Base-by-base conservation (phyloP, 1,139 yeast genomes). In the Kurtzmaniella quercitrusa region DNA sequence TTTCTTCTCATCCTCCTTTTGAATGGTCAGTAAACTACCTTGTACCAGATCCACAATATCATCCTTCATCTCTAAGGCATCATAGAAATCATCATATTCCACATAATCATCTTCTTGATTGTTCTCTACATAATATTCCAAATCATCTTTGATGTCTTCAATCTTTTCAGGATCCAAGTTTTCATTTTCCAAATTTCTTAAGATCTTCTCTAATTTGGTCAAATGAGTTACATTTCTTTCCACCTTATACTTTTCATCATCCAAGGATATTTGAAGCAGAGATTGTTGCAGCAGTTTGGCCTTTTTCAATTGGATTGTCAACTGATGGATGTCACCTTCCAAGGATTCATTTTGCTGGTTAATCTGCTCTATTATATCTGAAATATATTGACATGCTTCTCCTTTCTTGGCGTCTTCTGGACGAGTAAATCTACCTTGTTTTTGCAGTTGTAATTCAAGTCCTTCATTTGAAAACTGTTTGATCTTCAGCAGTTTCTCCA, bases 381-480 rank as follows among this genome's bases (percentile, higher is more conserved):
- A 80, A 25, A 93, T 68, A 60, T 90, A 94, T 37, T 79, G 79
- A 37, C 81, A 74, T 34, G 89, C 81, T 47, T 89, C 96, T 44
- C 76, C 78, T 58, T 86, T 88, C 61, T 79, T 75, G 34, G 59
- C 65, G 58, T 88, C 95, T 50, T 82, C 85, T 16, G 93, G 94
- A 62, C 88, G 95, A 38, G 80, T 68, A 53, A 63, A 65, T 43
- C 60, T 57, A n/a, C 55, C 41, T 9, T 54, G 48, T 48, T 78
- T 73, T 44, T 66, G 70, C 47, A 81, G 79, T 52, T 71, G 75
- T 50, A 84, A 77, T 47, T 86, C 90, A 52, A 93, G 73, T 1
- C 98, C 98, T 66, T 93, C 98, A 60, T 89, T 89, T 37, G 95
- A 85, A 60, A 89, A 94, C 46, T 96, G 97, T 63, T 94, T 94